phyloP scores from a whole-genome alignment of 2,329 filamentous ascomycete species.

The Harringtonia aguacate region DNA sequence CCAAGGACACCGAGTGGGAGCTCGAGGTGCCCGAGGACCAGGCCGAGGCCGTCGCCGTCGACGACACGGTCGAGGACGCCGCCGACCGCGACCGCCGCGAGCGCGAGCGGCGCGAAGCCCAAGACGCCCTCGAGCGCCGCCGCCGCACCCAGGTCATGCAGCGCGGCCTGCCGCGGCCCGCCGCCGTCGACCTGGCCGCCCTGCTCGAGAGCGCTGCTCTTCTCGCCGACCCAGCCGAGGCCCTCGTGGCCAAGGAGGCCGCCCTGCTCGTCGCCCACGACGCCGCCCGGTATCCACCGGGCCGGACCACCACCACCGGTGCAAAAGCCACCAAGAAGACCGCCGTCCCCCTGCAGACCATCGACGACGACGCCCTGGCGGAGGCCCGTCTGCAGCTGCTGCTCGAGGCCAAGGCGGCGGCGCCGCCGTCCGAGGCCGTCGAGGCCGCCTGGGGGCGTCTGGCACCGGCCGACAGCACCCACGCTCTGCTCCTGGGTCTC shows the following conservation, averaged over 20 bases:
- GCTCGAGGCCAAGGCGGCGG: constrained; percentile 49
- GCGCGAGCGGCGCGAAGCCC: constrained; percentile 59
- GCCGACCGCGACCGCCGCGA: constrained; percentile 75
- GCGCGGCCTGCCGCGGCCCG: constrained; percentile 67
- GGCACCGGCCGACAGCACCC: constrained; percentile 13
- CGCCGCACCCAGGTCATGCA: constrained; percentile 90
- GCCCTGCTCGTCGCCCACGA: constrained; percentile 75
- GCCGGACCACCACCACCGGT: constrained; percentile 43
- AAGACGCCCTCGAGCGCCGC: constrained; percentile 60
- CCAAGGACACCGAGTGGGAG: constrained; percentile 90
- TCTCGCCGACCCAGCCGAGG: constrained; percentile 52
- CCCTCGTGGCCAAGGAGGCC: constrained; percentile 65
- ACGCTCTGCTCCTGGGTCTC: constrained; percentile 62
- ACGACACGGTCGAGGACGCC: constrained; percentile 46
- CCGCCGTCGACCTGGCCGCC: constrained; percentile 56
- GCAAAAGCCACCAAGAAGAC: constrained; percentile 60
- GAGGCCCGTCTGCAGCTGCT: constrained; percentile 69
- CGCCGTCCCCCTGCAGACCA: constrained; percentile 41
- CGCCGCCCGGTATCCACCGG: constrained; percentile 61
- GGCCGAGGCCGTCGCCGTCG: constrained; percentile 37
- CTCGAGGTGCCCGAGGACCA: constrained; percentile 82
- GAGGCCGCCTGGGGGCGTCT: constrained; percentile 38
- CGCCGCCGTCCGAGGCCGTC: constrained; percentile 38
- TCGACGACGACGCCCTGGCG: constrained; percentile 63
- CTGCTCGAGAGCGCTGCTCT: constrained; percentile 54